Percentiles rank a stretch among this genome's conserved stretches.
These are phyloP conservation scores for Stephania yunnanensis DNA, from an alignment of 164 flowering plant genomes.

Conservation along the genomic window DNA sequence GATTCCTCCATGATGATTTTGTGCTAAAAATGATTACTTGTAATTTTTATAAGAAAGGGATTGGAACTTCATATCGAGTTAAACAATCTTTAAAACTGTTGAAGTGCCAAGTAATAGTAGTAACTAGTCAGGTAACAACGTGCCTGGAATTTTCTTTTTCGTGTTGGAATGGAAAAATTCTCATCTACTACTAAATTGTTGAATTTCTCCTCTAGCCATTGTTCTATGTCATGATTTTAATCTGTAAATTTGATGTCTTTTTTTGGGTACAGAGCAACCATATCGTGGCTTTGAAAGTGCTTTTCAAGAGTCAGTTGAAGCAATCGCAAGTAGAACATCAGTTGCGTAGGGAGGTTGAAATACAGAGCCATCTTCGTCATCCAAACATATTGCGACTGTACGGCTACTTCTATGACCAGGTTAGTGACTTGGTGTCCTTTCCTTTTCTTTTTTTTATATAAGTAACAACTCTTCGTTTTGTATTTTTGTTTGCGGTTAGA, in stretches of 20 bases:
- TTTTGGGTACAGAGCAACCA: conserved; percentile 69
- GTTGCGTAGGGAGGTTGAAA: conserved; percentile 92
- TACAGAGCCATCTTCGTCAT: conserved; percentile 89
- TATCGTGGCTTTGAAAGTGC: conserved; percentile 86
- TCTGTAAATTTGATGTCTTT: not conserved
- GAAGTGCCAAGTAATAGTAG: not conserved
- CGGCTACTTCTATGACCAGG: conserved; percentile 98
- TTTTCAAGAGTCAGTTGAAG: conserved; percentile 91
- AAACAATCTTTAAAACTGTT: not conserved
- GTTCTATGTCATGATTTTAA: not conserved
- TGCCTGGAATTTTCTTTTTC: not conserved
- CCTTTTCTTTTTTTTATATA: not conserved
- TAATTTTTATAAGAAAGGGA: not conserved
- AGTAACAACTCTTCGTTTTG: not conserved
- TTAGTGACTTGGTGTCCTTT: conserved; percentile 6
- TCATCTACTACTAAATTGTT: not conserved
- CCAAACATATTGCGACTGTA: conserved; percentile 83
- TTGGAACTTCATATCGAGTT: not conserved
- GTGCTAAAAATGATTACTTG: not conserved
- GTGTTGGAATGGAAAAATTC: not conserved
- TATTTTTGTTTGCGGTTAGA: not conserved
- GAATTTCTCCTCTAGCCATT: not conserved
- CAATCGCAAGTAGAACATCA: conserved; percentile 97
- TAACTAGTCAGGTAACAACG: no score
- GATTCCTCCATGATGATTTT: not conserved